Evolutionary conservation across 345 rosid genomes (phyloP).

Genomic region (Turritis glabra): DNA sequence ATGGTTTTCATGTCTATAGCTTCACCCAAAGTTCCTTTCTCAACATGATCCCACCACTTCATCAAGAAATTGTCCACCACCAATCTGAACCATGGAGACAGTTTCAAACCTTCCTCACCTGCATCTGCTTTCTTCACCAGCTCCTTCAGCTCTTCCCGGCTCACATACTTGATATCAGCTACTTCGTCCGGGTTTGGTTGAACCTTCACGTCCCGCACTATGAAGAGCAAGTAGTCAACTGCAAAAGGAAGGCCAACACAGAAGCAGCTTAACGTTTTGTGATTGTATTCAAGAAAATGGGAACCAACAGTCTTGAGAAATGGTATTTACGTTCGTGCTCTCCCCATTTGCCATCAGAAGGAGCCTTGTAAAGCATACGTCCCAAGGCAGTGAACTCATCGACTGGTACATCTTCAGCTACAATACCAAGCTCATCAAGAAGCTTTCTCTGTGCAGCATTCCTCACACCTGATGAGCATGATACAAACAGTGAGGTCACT

Average conservation of each 20-base stretch:
- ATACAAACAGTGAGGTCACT: slow-evolving; percentile 1
- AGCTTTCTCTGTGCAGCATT: slow-evolving; percentile 99
- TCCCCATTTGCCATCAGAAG: slow-evolving; percentile 99
- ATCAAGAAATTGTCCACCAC: slow-evolving; percentile 93
- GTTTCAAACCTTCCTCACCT: slow-evolving; percentile 83
- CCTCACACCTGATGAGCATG: slow-evolving; percentile 66
- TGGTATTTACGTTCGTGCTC: slow-evolving; percentile 86
- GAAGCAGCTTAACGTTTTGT: neutral
- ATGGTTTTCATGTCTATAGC: slow-evolving; percentile 78
- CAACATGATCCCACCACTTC: slow-evolving; percentile 95
- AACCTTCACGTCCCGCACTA: slow-evolving; percentile 70
- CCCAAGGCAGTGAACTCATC: slow-evolving; percentile 77
- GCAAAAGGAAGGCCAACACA: slow-evolving; percentile 37
- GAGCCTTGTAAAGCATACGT: slow-evolving; percentile 96
- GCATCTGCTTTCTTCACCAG: slow-evolving; percentile 89
- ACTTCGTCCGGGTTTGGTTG: slow-evolving; percentile 96
- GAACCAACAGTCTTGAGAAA: neutral
- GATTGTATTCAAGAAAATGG: neutral
- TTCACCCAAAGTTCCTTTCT: slow-evolving; percentile 71
- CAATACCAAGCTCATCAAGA: slow-evolving; percentile 93
- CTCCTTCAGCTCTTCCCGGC: slow-evolving; percentile 75
- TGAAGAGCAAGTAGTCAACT: slow-evolving; percentile 95
- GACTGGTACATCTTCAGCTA: slow-evolving; percentile 85
- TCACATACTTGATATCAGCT: slow-evolving; percentile 76
- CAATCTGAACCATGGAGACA: slow-evolving; percentile 97